Percentiles rank a stretch among this genome's conserved stretches.
phyloP scores from a whole-genome alignment of 306 rosid species.

The Hylodesmum podocarpum region DNA sequence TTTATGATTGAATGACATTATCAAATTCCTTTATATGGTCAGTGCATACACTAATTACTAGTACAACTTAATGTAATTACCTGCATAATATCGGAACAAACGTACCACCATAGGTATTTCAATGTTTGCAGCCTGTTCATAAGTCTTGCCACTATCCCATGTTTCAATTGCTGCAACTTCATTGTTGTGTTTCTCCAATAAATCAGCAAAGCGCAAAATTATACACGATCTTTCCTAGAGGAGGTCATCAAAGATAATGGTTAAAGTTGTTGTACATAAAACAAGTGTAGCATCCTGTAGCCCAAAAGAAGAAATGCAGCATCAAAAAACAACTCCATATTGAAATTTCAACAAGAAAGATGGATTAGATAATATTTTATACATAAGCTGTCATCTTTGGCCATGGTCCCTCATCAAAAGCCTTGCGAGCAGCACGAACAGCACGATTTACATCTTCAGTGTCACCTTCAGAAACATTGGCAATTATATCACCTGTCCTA shows the following conservation, averaged over 20 bases:
- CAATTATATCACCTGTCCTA: constrained; percentile 63
- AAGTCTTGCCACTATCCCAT: constrained; percentile 81
- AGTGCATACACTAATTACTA: too few species aligned
- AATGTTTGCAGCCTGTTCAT: constrained; percentile 60
- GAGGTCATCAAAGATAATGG: background rate
- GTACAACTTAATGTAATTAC: constrained; percentile 41
- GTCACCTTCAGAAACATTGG: constrained; percentile 68
- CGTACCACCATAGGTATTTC: constrained; percentile 70
- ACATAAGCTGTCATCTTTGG: constrained; percentile 89
- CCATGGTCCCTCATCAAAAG: constrained; percentile 89
- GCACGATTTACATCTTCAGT: constrained; percentile 64
- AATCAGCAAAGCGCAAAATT: constrained; percentile 68
- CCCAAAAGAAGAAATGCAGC: background rate
- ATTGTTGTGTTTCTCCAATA: constrained; percentile 62
- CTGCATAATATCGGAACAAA: constrained; percentile 69
- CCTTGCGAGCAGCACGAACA: constrained; percentile 71
- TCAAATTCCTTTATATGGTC: too few species aligned
- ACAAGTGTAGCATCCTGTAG: background rate
- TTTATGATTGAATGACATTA: too few species aligned
- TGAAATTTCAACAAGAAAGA: background rate
- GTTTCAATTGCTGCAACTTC: constrained; percentile 77
- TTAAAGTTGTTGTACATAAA: background rate
- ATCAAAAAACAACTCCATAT: background rate
- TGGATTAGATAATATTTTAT: background rate
- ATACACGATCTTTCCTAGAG: constrained; percentile 64